Percentiles rank a stretch among this genome's conserved stretches.
Conservation (phyloP, 441 rosid species). For the Pelargonium myrrhifolium region DNA sequence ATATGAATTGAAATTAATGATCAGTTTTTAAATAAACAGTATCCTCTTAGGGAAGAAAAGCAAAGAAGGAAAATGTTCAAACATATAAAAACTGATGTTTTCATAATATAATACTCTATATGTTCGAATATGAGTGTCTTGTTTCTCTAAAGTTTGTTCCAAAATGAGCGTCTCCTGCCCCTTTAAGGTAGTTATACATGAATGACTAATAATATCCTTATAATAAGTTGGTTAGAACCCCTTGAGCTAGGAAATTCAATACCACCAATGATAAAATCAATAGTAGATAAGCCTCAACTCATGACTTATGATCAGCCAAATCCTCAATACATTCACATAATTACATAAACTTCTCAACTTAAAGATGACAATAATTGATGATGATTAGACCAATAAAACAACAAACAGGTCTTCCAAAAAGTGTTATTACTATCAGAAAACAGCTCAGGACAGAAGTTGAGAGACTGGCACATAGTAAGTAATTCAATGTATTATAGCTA, state of each 20-base stretch:
- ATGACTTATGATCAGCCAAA: neutral
- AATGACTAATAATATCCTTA: neutral
- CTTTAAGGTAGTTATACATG: neutral
- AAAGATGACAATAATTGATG: neutral
- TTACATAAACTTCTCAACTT: neutral
- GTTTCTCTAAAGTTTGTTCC: too few species aligned
- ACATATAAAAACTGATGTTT: neutral
- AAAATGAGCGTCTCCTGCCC: too few species aligned
- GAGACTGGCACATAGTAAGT: neutral
- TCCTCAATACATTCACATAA: neutral
- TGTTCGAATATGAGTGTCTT: too few species aligned
- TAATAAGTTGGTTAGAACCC: too few species aligned
- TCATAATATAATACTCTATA: neutral
- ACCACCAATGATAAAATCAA: too few species aligned
- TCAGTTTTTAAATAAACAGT: neutral
- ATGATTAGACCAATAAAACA: too few species aligned
- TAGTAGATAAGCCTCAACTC: too few species aligned
- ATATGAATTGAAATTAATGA: slow-evolving; percentile 9
- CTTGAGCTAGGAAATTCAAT: too few species aligned
- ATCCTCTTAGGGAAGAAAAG: neutral
- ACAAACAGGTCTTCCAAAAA: neutral
- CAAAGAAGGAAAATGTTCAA: neutral
- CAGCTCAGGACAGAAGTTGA: neutral
- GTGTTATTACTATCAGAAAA: neutral
- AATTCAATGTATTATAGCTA: neutral